phyloP scores from a whole-genome alignment of 768 basidiomycete species.

The Pulveroboletus sp. region DNA sequence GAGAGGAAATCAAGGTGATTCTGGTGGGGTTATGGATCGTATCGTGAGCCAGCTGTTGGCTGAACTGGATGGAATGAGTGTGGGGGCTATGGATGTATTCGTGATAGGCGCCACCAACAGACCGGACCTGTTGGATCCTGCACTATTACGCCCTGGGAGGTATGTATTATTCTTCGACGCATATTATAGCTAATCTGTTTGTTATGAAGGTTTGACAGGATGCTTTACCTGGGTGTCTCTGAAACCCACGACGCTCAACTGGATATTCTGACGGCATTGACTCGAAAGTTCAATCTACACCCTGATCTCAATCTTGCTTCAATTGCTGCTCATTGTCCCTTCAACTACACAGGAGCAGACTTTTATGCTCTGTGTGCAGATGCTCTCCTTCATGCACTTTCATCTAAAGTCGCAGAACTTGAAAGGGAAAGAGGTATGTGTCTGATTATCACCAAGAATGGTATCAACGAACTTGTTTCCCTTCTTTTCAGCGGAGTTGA shows the following conservation, averaged over 20 bases:
- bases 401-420: conserved; percentile 75
- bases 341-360: conserved; percentile 96
- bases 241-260: conserved; percentile 81
- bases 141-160: conserved; percentile 86
- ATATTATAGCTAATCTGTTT: background rate
- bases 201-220: conserved; percentile 81
- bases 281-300: conserved; percentile 86
- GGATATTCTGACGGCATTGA: conserved; percentile 85
- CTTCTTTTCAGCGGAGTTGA: conserved; percentile 34
- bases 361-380: conserved; percentile 98
- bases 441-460: conserved; percentile 12
- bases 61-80: conserved; percentile 88
- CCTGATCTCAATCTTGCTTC: conserved; percentile 56
- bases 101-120: conserved; percentile 96
- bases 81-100: conserved; percentile 72
- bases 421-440: conserved; percentile 68
- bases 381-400: conserved; percentile 94
- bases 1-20: conserved; percentile 92
- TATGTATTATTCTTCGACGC: conserved; percentile 28
- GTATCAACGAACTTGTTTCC: background rate
- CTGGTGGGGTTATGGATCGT: conserved; percentile 96
- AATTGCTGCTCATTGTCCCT: conserved; percentile 76
- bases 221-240: conserved; percentile 95
- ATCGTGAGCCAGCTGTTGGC: conserved; percentile 94
- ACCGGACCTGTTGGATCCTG: conserved; percentile 88